phyloP scores from a whole-genome alignment of 2,329 filamentous ascomycete species.

The Penicillium sp. region DNA sequence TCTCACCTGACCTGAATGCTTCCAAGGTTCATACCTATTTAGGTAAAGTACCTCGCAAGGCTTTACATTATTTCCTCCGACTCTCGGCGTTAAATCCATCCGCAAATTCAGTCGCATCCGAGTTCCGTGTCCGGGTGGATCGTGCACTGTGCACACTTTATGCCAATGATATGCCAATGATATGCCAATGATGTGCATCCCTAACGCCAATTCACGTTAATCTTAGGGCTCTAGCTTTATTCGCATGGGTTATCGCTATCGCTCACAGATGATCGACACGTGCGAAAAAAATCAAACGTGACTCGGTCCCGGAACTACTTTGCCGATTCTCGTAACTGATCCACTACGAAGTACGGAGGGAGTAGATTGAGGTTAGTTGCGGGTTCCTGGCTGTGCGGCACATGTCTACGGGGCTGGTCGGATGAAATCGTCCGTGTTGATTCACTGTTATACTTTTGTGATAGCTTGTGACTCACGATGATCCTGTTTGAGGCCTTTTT shows the following conservation, averaged over 20 bases:
- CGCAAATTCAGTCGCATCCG: neutral
- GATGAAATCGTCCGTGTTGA: neutral
- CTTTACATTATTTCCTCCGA: neutral
- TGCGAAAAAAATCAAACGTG: neutral
- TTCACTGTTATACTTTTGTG: neutral
- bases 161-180: neutral
- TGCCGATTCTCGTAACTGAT: neutral
- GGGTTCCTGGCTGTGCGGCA: neutral
- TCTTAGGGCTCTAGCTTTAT: neutral
- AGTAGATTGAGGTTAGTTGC: neutral
- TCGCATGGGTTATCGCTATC: neutral
- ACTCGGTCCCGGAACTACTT: neutral
- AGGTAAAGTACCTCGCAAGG: neutral
- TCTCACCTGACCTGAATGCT: neutral
- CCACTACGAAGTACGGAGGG: no score
- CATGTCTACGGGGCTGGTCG: neutral
- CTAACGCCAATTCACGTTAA: neutral
- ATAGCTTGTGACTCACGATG: neutral
- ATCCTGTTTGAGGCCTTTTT: neutral
- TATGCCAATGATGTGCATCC: neutral
- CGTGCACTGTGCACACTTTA: neutral
- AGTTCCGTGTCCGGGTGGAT: neutral
- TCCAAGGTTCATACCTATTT: neutral
- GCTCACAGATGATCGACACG: constrained; percentile 1
- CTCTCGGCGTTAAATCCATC: neutral